Evolutionary conservation across 2,329 filamentous ascomycete species (phyloP).

Genomic region (Corynespora cassiicola): DNA sequence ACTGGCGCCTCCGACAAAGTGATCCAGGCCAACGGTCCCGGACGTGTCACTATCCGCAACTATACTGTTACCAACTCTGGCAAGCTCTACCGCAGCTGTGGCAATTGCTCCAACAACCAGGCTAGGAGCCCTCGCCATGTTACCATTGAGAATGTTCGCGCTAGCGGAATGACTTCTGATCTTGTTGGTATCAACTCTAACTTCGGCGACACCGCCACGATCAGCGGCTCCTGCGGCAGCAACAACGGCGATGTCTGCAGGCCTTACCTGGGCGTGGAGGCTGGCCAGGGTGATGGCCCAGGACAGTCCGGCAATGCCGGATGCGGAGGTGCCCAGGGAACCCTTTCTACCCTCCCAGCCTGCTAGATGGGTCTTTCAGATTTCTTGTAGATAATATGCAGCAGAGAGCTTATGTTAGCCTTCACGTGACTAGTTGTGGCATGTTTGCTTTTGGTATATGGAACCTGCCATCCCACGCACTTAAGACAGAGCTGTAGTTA

Average conservation of each 20-base stretch:
- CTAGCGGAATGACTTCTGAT: slow-evolving; percentile 42
- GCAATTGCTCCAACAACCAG: slow-evolving; percentile 51
- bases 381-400: too few species aligned
- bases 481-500: too few species aligned
- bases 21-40: slow-evolving; percentile 38
- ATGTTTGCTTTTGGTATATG: too few species aligned
- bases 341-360: background rate
- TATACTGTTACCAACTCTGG: slow-evolving; percentile 55
- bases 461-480: too few species aligned
- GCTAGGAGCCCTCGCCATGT: slow-evolving; percentile 49
- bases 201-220: slow-evolving; percentile 54
- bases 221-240: slow-evolving; percentile 48
- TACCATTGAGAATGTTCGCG: slow-evolving; percentile 50
- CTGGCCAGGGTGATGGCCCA: background rate
- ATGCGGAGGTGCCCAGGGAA: slow-evolving; percentile 1
- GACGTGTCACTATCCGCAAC: slow-evolving; percentile 37
- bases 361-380: too few species aligned
- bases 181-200: slow-evolving; percentile 57
- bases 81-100: slow-evolving; percentile 59
- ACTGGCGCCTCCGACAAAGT: slow-evolving; percentile 34
- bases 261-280: slow-evolving; percentile 28
- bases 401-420: too few species aligned
- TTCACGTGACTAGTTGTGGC: too few species aligned
- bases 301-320: background rate
- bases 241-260: slow-evolving; percentile 24